Evolutionary conservation across 2,329 filamentous ascomycete genomes (phyloP).

Genomic region (Phaeosphaeriaceae sp.): DNA sequence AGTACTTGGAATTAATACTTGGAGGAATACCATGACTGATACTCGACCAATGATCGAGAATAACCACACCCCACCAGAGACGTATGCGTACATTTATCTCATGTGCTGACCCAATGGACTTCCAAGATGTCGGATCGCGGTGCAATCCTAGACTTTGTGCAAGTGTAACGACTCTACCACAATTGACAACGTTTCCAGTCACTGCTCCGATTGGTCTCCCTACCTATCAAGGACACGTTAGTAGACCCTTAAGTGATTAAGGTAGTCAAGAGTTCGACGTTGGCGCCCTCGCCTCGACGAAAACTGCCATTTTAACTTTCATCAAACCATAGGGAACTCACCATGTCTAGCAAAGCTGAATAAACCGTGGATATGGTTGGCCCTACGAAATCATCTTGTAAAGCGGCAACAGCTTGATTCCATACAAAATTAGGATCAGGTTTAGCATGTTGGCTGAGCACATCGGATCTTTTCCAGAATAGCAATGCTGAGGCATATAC

Average conservation of each 20-base stretch:
- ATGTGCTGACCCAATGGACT: slow-evolving; percentile 5
- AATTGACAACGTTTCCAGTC: slow-evolving; percentile 27
- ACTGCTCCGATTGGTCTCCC: slow-evolving; percentile 27
- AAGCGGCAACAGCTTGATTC: slow-evolving; percentile 23
- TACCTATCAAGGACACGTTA: no score
- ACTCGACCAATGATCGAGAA: slow-evolving; percentile 31
- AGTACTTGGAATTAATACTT: slow-evolving; percentile 17
- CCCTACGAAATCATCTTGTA: slow-evolving; percentile 27
- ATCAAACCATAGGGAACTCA: slow-evolving; percentile 2
- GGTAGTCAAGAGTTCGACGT: no score
- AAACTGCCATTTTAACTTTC: no score
- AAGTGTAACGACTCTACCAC: slow-evolving; percentile 25
- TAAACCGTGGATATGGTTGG: slow-evolving; percentile 28
- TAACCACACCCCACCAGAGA: slow-evolving; percentile 29
- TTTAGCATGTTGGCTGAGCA: slow-evolving; percentile 7
- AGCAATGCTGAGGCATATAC: slow-evolving; percentile 22
- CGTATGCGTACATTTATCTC: slow-evolving; percentile 26
- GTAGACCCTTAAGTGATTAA: no score
- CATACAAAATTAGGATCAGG: slow-evolving; percentile 26
- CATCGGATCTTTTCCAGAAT: slow-evolving; percentile 18
- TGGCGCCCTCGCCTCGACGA: no score
- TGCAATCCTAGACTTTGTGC: slow-evolving; percentile 28
- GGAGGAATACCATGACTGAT: slow-evolving; percentile 28
- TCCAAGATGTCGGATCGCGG: slow-evolving; percentile 22
- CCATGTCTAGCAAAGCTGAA: slow-evolving; percentile 23